Base-by-base conservation (phyloP, 2,329 filamentous ascomycete species). In the Neurospora sp. region DNA sequence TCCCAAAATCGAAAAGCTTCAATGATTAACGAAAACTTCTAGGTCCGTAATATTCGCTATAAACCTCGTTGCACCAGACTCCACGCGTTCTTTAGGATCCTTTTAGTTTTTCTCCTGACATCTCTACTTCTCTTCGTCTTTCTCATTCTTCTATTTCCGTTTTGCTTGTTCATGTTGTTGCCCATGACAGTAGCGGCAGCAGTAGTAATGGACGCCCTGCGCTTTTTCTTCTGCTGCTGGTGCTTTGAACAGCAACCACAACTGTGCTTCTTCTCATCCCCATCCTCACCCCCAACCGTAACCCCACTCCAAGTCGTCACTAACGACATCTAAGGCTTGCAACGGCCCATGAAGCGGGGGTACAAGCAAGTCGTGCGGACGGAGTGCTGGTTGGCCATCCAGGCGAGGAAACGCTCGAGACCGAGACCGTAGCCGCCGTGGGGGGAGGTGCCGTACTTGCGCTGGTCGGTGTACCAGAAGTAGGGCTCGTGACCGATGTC, bases 401-500 rank as follows among this genome's bases (percentile, higher is more conserved):
- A 89, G 15, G 87, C 87, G 46, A 89, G 79, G 80, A 89, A 89
- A 66, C 95, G 89, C 85, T 98, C 95, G 68, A 97, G 86, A 75
- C 96, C 96, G 67, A 99, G 86, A 68, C 95, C 95, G 80, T 97
- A 98, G 69, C 95, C 94, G 73, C 93, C 93, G 81, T 98, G 95
- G 37, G 93, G 93, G 65, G 91, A 93, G 69, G 91, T 93, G 69
- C 96, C 96, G 78, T 98, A 97, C 92, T 96, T 97, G 79, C 94
- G 87, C 87, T 97, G 93, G 82, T 97, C 96, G 39, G 93, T 96
- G 84, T 98, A 99, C 96, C 96, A 99, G 86, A 96, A 98, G 69
- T 74, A 74, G 39, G 73, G 72, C 69, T 74, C 73, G 66, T 73
- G 88, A 76, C 92, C 89, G 79, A 98, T 96, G 52, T 90, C 91